Evolutionary conservation across 2,329 filamentous ascomycete genomes (phyloP), one percentile per base, ranked within the genome.

Genomic region (Ceratocystis alfenasii): DNA sequence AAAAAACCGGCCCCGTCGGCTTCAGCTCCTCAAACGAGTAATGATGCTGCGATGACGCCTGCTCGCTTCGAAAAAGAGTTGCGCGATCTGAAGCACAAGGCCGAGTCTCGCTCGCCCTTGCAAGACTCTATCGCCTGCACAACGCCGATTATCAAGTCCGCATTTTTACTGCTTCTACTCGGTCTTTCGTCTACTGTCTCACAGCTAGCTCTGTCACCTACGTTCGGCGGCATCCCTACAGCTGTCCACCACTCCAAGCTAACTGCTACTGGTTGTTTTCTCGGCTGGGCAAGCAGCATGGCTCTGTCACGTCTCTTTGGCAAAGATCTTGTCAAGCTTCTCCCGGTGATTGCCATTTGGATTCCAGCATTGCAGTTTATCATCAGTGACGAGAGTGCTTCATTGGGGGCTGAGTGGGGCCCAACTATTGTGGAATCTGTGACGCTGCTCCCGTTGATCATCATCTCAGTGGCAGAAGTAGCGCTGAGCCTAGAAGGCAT

Each of bases 191-290:
- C 87, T 60, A 84, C 86, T 69, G 82, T 87, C 67, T 93, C 89
- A 0, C 84, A 90, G 72, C 79, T 91, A 69, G 86, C 83, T 48
- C 79, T 97, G 44, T 89, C 90, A 22, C 94, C 94, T 1, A 88
- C 95, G 10, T 97, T 95, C 75, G 94, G 94, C 64, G 85, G 87
- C 17, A 89, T 95, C 46, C 89, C 93, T 1, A 80, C 90, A 0
- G 81, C 83, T 1, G 79, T 87, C 69, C 88, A 87, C 74, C 93
- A 96, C 74, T 77, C 80, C 63, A 82, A 83, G 72, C 80, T 85
- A 68, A 78, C 90, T 69, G 85, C 85, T 70, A 77, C 82, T 2
- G 85, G 84, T 33, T 84, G 85, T 68, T 86, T 91, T 68, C 74
- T 85, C 17, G 90, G 90, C 44, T 89, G 89, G 82, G 81, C 88